Evolutionary conservation across 306 rosid species (phyloP).

Genomic region (Inga leiocalycina): DNA sequence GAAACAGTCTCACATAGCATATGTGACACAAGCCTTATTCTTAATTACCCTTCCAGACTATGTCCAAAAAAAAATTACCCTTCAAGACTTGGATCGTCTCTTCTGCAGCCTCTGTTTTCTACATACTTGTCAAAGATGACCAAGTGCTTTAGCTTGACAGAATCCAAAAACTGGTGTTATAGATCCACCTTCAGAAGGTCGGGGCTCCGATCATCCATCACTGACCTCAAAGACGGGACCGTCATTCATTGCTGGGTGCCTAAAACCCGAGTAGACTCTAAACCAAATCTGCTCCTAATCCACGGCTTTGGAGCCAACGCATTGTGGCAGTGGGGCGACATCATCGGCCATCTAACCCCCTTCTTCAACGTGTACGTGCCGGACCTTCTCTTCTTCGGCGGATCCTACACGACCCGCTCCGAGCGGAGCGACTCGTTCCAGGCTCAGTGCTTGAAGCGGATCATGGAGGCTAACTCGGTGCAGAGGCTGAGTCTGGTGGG

Average conservation of each 20-base stretch:
- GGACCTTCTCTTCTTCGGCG: conserved; percentile 84
- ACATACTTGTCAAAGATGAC: conserved; percentile 26
- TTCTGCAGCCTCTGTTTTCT: not conserved
- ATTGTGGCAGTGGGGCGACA: conserved; percentile 81
- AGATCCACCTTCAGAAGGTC: conserved; percentile 50
- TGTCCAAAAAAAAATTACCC: not conserved
- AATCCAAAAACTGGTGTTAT: conserved; percentile 60
- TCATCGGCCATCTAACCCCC: conserved; percentile 49
- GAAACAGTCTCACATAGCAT: not conserved
- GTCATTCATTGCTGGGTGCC: conserved; percentile 86
- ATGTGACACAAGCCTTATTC: not conserved
- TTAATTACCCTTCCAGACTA: not conserved
- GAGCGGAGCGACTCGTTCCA: conserved; percentile 74
- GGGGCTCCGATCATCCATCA: conserved; percentile 68
- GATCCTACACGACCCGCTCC: conserved; percentile 57
- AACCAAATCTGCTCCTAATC: conserved; percentile 76
- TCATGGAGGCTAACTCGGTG: conserved; percentile 65
- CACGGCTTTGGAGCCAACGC: conserved; percentile 86
- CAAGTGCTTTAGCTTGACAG: conserved; percentile 62
- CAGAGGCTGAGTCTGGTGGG: conserved; percentile 60
- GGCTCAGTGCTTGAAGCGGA: conserved; percentile 75
- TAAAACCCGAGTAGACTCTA: conserved; percentile 38
- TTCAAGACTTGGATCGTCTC: not conserved
- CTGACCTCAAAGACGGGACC: conserved; percentile 73
- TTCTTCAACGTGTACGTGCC: conserved; percentile 79